Evolutionary conservation across 1,284 basidiomycete species (phyloP).

Genomic region (Veloboletus limbatus): DNA sequence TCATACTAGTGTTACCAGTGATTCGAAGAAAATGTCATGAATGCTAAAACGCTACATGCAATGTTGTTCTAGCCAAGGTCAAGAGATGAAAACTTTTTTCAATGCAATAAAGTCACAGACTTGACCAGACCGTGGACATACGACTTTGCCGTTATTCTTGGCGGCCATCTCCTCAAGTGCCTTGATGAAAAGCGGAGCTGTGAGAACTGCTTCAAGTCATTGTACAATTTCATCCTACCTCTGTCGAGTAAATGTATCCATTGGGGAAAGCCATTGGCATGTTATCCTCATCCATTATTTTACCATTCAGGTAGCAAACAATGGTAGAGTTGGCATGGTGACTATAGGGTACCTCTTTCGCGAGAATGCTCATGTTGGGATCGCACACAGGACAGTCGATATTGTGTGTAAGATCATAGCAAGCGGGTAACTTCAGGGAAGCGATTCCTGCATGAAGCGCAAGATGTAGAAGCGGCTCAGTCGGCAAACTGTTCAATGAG

Average conservation of each 20-base stretch:
- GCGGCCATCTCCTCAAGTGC: conserved; percentile 82
- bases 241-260: conserved; percentile 89
- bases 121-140: conserved; percentile 75
- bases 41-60: neutral
- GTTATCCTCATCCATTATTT: conserved; percentile 93
- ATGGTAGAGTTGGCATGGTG: conserved; percentile 96
- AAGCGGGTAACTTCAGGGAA: conserved; percentile 82
- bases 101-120: conserved; percentile 65
- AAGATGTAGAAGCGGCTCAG: conserved; percentile 82
- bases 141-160: conserved; percentile 71
- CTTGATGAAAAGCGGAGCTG: conserved; percentile 39
- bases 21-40: neutral
- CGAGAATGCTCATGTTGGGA: conserved; percentile 71
- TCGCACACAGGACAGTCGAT: conserved; percentile 93
- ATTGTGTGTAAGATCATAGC: conserved; percentile 66
- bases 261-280: conserved; percentile 90
- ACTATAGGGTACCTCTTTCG: conserved; percentile 84
- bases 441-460: conserved; percentile 87
- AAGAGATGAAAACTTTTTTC: conserved; percentile 87
- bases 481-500: conserved; percentile 80
- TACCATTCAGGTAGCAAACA: conserved; percentile 86
- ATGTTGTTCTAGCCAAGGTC: conserved; percentile 12
- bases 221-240: conserved; percentile 50
- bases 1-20: neutral
- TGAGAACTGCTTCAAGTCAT: conserved; percentile 9